A percentile compares a stretch with the other conserved stretches of the same genome.
These are phyloP conservation scores for Pistacia vera DNA, from an alignment of 345 rosid genomes.

Conservation along the genomic window DNA sequence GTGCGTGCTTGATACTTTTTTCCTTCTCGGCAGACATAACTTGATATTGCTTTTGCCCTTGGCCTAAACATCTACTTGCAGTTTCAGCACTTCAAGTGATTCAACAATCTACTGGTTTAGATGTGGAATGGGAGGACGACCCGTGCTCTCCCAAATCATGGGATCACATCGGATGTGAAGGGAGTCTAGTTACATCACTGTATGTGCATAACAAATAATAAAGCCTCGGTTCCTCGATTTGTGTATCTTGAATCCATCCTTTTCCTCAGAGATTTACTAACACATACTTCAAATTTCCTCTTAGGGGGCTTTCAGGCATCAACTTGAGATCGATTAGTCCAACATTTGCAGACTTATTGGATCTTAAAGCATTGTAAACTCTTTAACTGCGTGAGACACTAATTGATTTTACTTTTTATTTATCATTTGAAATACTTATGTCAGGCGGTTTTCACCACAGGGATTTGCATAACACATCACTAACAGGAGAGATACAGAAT, in stretches of 20 bases:
- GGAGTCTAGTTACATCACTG: slow-evolving; percentile 77
- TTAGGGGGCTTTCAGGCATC: slow-evolving; percentile 74
- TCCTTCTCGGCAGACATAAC: slow-evolving; percentile 7
- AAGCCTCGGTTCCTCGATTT: background rate
- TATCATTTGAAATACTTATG: background rate
- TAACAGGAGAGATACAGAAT: slow-evolving; percentile 77
- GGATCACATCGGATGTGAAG: slow-evolving; percentile 77
- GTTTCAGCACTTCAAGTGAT: slow-evolving; percentile 93
- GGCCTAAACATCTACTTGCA: slow-evolving; percentile 38
- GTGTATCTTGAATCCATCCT: background rate
- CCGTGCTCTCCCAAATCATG: slow-evolving; percentile 84
- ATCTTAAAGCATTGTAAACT: slow-evolving; percentile 80
- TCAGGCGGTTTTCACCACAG: slow-evolving; percentile 38
- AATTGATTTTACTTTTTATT: background rate
- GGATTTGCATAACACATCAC: slow-evolving; percentile 89
- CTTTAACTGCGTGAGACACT: background rate
- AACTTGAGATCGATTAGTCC: slow-evolving; percentile 82
- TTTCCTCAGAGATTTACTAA: slow-evolving; percentile 18
- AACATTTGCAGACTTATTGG: slow-evolving; percentile 88
- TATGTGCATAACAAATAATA: slow-evolving; percentile 25
- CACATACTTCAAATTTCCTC: slow-evolving; percentile 10
- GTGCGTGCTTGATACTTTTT: background rate
- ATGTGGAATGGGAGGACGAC: slow-evolving; percentile 90
- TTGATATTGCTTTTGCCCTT: slow-evolving; percentile 9
- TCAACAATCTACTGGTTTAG: slow-evolving; percentile 70